A percentile compares a stretch with the other conserved stretches of the same genome.
These are phyloP conservation scores for Malassezia restricta DNA, from an alignment of 1,284 basidiomycete species.

Conservation along the genomic window DNA sequence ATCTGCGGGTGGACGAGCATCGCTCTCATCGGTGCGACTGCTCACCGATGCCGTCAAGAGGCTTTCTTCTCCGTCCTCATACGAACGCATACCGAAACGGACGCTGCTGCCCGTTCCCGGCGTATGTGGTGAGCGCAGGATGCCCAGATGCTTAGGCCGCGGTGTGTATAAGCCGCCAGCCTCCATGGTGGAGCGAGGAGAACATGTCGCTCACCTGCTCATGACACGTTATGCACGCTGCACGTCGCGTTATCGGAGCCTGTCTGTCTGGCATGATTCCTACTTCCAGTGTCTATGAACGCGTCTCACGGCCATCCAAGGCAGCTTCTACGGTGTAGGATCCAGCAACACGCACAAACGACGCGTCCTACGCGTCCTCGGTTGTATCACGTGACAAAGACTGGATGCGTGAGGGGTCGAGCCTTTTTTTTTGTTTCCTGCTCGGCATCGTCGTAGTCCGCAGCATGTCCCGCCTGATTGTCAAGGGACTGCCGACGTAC, in stretches of 20 bases:
- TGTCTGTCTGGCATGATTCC: too few species aligned
- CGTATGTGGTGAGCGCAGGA: constrained; percentile 17
- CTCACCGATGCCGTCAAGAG: constrained; percentile 12
- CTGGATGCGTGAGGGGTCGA: too few species aligned
- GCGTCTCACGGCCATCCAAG: too few species aligned
- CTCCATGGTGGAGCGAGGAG: constrained; percentile 5
- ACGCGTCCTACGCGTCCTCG: too few species aligned
- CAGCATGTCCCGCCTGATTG: constrained; percentile 67
- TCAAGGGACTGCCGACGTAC: constrained; percentile 73
- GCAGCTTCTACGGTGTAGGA: too few species aligned
- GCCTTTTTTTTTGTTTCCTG: too few species aligned
- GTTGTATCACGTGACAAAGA: too few species aligned
- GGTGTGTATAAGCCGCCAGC: constrained; percentile 4
- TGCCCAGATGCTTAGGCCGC: constrained; percentile 2
- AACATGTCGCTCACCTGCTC: not conserved
- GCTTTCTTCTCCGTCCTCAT: constrained; percentile 26
- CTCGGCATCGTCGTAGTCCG: too few species aligned
- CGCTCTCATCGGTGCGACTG: not conserved
- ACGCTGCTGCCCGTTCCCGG: constrained; percentile 22
- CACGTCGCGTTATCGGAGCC: not conserved
- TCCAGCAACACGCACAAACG: too few species aligned
- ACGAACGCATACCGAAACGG: constrained; percentile 18
- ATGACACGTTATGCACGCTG: not conserved
- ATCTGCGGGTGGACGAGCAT: not conserved
- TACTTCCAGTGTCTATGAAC: not conserved